Percentiles rank a stretch among this genome's conserved stretches.
Evolutionary conservation across 169 alveolate species (phyloP).

Genomic region (Eimeria acervulina): DNA sequence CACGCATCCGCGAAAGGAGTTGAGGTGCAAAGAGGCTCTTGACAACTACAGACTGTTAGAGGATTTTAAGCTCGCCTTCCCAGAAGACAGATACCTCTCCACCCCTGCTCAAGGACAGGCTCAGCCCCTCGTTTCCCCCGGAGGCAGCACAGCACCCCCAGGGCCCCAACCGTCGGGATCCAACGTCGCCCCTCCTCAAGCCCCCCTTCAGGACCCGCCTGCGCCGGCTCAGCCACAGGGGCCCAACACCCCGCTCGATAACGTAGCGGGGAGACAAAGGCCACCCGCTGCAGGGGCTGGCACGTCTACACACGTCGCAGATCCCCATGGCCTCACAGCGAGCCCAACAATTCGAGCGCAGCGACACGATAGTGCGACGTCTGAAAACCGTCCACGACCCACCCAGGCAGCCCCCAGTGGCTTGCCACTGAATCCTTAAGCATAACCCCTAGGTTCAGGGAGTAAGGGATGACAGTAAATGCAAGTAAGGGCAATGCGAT

Average conservation of each 20-base stretch:
- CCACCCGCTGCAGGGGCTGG: not conserved
- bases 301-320: not conserved
- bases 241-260: not conserved
- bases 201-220: constrained; percentile 17
- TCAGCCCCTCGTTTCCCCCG: not conserved
- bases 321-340: not conserved
- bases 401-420: constrained; percentile 3
- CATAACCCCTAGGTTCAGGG: constrained; percentile 87
- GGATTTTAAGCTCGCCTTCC: constrained; percentile 59
- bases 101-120: constrained; percentile 56
- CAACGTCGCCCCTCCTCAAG: not conserved
- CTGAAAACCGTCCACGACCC: constrained; percentile 1
- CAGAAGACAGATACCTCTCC: constrained; percentile 61
- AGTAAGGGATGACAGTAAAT: not conserved
- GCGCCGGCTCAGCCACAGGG: not conserved
- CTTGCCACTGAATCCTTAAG: constrained; percentile 34
- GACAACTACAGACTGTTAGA: constrained; percentile 62
- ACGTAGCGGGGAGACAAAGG: constrained; percentile 36
- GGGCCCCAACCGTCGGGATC: constrained; percentile 20
- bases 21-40: constrained; percentile 68
- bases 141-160: not conserved
- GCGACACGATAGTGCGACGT: constrained; percentile 26
- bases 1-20: constrained; percentile 53
- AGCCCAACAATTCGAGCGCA: constrained; percentile 17
- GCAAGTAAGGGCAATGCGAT: not conserved